Base-by-base conservation (phyloP, 2,329 filamentous ascomycete species). In the Colletotrichum lindemuthianum region DNA sequence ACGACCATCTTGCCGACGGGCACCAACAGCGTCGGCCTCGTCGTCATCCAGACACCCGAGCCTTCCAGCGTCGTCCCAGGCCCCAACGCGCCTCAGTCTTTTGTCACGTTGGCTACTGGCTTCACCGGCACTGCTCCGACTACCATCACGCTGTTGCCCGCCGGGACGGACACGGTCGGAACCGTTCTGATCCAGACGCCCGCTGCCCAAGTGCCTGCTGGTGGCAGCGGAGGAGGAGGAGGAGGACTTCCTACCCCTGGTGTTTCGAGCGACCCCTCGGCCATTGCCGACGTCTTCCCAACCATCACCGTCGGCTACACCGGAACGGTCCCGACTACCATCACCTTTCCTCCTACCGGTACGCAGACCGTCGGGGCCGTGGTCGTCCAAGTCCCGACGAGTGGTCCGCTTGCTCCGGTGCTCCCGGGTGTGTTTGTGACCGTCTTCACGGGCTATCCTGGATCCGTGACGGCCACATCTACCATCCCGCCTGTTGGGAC, bases 31-130 rank as follows among this genome's bases (percentile, higher is more conserved):
- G 12, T 51, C n/a, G 49, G 33, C 3, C 49, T 52, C 5, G 63
- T 65, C 11, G n/a, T 65, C 39, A n/a, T 65, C 2, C 58, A 65
- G 52, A 61, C 63, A 16, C 61, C 57, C 2, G 45, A 24, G 3
- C 36, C 34, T 8, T 32, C 49, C 32, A 49, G 32, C 33, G 6
- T 58, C 33, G 6, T 58, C 4, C 32, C 48, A 1, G 47, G 56
- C 34, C 36, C 32, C 9, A 59, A 59, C 39, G 33, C n/a, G n/a
- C 47, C 56, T 13, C 34, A n/a, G 37, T 44, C 45, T 16, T 59
- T 50, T 33, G 33, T 59, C 33, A 59, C 56, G 12, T 16, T 59
- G 15, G 37, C 40, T 6, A 52, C 47, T 6, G 56, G 48, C 10
- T 59, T 50, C 12, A 41, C 44, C 6, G 56, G 56, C 10, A 52